phyloP scores from a whole-genome alignment of 495 filamentous ascomycete genomes.

The Aspergillus olivimuriae region DNA sequence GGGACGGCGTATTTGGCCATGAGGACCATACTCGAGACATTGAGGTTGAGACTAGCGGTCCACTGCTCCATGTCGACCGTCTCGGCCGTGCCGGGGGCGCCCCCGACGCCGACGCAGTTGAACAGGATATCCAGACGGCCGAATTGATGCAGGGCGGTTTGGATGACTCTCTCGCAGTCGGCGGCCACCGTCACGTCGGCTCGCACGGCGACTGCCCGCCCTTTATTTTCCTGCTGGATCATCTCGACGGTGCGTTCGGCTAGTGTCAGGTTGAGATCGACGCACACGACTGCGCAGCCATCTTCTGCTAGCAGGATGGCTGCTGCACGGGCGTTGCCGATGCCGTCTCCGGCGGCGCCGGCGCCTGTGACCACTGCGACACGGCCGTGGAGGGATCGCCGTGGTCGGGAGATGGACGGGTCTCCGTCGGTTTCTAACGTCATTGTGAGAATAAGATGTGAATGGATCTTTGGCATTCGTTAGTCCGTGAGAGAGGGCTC shows the following conservation, averaged over 20 bases:
- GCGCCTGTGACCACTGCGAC: conserved; percentile 57
- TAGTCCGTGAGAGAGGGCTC: no score
- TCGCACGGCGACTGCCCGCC: conserved; percentile 29
- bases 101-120: conserved; percentile 52
- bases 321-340: conserved; percentile 55
- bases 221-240: conserved; percentile 25
- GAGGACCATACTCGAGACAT: conserved; percentile 53
- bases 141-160: conserved; percentile 30
- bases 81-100: conserved; percentile 45
- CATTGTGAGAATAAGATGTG: neutral
- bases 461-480: no score
- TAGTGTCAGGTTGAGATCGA: conserved; percentile 41
- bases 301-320: conserved; percentile 51
- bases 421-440: neutral
- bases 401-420: conserved; percentile 6
- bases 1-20: conserved; percentile 52
- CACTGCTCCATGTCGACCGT: conserved; percentile 49
- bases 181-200: conserved; percentile 44
- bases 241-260: conserved; percentile 45
- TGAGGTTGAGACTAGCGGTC: conserved; percentile 47
- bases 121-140: conserved; percentile 50
- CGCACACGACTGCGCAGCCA: conserved; percentile 47
- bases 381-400: conserved; percentile 31
- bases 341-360: conserved; percentile 43
- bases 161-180: conserved; percentile 40